A percentile compares a stretch with the other conserved stretches of the same genome.
These are phyloP conservation scores for Eimeria sp. DNA, from an alignment of 169 alveolate genomes.

Conservation along the genomic window DNA sequence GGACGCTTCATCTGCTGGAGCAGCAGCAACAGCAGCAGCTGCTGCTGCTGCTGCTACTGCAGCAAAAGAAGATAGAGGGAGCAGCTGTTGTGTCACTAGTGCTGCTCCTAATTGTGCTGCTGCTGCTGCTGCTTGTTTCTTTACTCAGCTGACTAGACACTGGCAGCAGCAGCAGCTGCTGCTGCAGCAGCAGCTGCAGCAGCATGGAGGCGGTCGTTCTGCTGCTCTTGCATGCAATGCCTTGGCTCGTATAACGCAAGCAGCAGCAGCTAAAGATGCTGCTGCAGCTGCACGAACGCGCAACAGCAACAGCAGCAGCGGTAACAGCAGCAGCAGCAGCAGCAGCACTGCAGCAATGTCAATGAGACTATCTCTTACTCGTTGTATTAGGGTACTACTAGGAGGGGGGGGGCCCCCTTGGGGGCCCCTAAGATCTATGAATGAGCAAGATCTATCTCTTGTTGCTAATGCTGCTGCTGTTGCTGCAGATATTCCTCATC, in stretches of 20 bases:
- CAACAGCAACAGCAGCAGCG: background rate
- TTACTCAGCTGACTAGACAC: background rate
- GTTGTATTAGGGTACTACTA: background rate
- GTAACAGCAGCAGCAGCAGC: background rate
- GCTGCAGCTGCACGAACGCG: background rate
- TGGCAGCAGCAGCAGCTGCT: conserved; percentile 40
- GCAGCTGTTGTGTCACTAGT: background rate
- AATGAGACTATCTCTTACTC: background rate
- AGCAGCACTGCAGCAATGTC: background rate
- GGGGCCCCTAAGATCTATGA: background rate
- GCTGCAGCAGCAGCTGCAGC: conserved; percentile 45
- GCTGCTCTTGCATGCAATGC: conserved; percentile 61
- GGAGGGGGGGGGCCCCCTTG: background rate
- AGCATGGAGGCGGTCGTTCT: conserved; percentile 1
- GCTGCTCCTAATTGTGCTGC: background rate
- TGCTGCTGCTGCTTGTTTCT: conserved; percentile 15
- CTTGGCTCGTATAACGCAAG: background rate
- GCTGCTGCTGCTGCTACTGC: conserved; percentile 8
- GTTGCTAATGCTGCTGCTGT: conserved; percentile 4
- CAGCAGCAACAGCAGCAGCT: conserved; percentile 8
- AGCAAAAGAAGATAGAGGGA: background rate
- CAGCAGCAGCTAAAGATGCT: conserved; percentile 21
- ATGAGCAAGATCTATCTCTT: conserved; percentile 16
- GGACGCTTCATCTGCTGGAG: background rate
- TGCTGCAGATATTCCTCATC: background rate